Evolutionary conservation across 441 rosid species (phyloP).

Genomic region (Sinapis alba): DNA sequence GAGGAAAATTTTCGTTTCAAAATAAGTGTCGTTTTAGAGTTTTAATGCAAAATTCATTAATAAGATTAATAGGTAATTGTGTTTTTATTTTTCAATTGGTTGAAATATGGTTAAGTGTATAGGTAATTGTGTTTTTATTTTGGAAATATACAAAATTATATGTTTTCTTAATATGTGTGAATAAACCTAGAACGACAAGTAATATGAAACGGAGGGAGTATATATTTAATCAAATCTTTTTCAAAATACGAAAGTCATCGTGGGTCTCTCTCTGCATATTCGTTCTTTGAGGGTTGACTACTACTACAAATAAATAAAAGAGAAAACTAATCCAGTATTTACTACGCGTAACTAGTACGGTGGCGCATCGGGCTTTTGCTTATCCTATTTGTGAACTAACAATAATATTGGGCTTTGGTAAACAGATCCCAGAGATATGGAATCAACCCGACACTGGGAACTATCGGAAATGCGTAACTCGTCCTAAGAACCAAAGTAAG

Average conservation of each 20-base stretch:
- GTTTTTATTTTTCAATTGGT: no score
- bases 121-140: no score
- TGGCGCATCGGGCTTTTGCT: slow-evolving; percentile 29
- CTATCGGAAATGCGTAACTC: slow-evolving; percentile 62
- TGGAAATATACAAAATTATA: no score
- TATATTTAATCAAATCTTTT: not conserved
- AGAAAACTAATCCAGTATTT: slow-evolving; percentile 26
- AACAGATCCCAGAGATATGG: slow-evolving; percentile 87
- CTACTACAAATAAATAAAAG: not conserved
- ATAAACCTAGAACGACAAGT: no score
- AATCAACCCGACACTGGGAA: slow-evolving; percentile 72
- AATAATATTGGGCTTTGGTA: not conserved
- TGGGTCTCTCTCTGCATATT: slow-evolving; percentile 13
- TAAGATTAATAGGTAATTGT: no score
- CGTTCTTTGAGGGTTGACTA: slow-evolving; percentile 35
- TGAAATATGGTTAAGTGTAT: no score
- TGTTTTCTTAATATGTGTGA: no score
- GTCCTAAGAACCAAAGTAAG: slow-evolving; percentile 66
- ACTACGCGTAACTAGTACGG: not conserved
- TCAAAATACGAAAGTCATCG: slow-evolving; percentile 15
- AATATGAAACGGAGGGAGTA: no score
- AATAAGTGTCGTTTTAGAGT: no score
- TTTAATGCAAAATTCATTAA: no score
- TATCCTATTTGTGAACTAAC: not conserved
- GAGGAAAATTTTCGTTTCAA: no score